Base-by-base conservation (phyloP, 169 alveolate species). In the Blepharisma undulans region DNA sequence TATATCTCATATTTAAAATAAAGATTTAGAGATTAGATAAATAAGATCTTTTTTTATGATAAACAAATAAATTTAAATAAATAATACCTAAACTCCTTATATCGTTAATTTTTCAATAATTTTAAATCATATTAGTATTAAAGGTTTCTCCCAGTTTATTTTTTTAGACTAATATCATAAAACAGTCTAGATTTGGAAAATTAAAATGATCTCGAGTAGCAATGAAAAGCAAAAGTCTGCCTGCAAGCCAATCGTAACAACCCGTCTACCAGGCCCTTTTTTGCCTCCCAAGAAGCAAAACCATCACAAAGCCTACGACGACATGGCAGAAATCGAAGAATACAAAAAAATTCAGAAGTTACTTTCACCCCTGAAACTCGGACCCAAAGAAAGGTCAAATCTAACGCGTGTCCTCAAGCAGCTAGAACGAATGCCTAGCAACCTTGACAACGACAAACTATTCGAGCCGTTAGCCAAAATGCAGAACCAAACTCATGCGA, bases 191-290 rank as follows among this genome's bases (percentile, higher is more conserved):
- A n/a, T n/a, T n/a, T n/a, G n/a, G n/a, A n/a, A n/a, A n/a, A n/a
- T n/a, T n/a, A n/a, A n/a, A n/a, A n/a, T n/a, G n/a, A n/a, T n/a
- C n/a, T n/a, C n/a, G n/a, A n/a, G n/a, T n/a, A n/a, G n/a, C n/a
- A n/a, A n/a, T n/a, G n/a, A n/a, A n/a, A n/a, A n/a, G n/a, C n/a
- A n/a, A n/a, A n/a, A n/a, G n/a, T n/a, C n/a, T n/a, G n/a, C n/a
- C n/a, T n/a, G n/a, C n/a, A 79, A 79, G 19, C 87, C 87, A 0
- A 79, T 79, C 10, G 34, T 79, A n/a, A n/a, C 87, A 2, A 79
- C 29, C 10, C 7, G 61, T 12, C 61, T 79, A 12, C 87, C 87
- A 10, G 14, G 25, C 1, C 74, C 87, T 8, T 79, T 79, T 79
- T 79, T 76, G 29, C 66, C 16, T 16, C 87, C 87, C 19, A 79